Base-by-base conservation (phyloP, 441 rosid species). In the Pelargonium citronellum region DNA sequence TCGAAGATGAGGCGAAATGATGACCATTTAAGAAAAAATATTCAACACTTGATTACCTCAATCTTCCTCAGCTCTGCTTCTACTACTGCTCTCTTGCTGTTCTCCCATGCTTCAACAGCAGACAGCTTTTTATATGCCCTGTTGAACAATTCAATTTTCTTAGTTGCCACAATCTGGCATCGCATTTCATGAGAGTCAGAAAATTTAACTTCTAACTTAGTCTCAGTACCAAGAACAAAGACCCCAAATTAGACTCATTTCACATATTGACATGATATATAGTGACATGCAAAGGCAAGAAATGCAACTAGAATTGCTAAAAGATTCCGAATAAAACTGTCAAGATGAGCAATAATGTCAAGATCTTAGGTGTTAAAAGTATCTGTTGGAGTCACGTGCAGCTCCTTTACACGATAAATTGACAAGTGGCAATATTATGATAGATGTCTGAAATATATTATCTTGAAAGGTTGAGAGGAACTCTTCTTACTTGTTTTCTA, bases 51-150 rank as follows among this genome's bases (percentile, higher is more conserved):
- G 1, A 7, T 72, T 83, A 87, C 91, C 89, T 87, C 91, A 44
- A 69, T 70, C 34, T 67, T 71, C 72, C 64, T 79, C 44, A 87
- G 75, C 37, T 74, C 65, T 19, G 77, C 78, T 73, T 89, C 89
- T 2, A 73, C 78, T 2, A 9, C 58, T 63, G 86, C 86, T 76
- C 43, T 89, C 81, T 80, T 77, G 71, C 72, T 78, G 46, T 58
- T 83, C 70, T 88, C 86, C 91, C 89, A 80, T 8, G 87, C 69
- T 64, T 69, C 87, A 64, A 85, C 71, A 0, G 78, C 71, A 24
- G 78, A 71, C 5, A 83, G 22, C 75, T 75, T 82, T 67, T 85
- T 84, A 58, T 81, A 72, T 24, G 87, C 82, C 80, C 91, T 89
- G 73, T 62, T 69, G 39, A 19, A 67, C 69, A 73, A 4, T 77